Conservation (phyloP, 306 rosid species). For the Cicer arietinum region DNA sequence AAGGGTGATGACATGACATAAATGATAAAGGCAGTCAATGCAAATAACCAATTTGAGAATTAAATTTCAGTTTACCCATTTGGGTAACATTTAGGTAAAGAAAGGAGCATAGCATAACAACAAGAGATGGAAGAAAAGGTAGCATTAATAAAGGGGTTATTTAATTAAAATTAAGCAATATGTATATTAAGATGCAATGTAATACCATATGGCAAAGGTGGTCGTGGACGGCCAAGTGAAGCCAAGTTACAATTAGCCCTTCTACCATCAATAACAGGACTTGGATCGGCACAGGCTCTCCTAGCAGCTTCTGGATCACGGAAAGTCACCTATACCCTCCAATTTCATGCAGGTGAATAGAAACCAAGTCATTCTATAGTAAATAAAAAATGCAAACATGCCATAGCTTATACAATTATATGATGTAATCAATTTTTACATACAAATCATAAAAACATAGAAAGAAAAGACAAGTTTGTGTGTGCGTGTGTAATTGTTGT, state of each 20-base stretch:
- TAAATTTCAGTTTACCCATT: slow-evolving; percentile 2
- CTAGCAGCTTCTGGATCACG: slow-evolving; percentile 94
- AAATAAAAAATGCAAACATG: slow-evolving; percentile 1
- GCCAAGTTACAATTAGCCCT: slow-evolving; percentile 96
- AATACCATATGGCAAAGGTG: slow-evolving; percentile 70
- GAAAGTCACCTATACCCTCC: slow-evolving; percentile 99
- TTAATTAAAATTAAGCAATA: background rate
- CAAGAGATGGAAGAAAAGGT: background rate
- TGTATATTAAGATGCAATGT: background rate
- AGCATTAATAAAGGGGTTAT: background rate
- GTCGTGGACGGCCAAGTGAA: slow-evolving; percentile 87
- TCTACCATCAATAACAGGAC: slow-evolving; percentile 91
- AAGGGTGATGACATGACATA: slow-evolving; percentile 26
- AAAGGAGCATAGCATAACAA: slow-evolving; percentile 24
- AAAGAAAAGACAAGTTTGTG: background rate
- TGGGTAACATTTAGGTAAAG: slow-evolving; percentile 6
- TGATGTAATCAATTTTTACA: background rate
- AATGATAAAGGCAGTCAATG: slow-evolving; percentile 9
- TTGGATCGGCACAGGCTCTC: slow-evolving; percentile 90
- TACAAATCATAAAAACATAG: background rate
- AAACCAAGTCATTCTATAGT: slow-evolving; percentile 70
- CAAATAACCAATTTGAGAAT: background rate
- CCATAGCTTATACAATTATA: background rate
- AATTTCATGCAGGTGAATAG: slow-evolving; percentile 67
- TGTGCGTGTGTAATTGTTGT: background rate